A percentile compares a stretch with the other conserved stretches of the same genome.
phyloP scores from a whole-genome alignment of 2,329 filamentous ascomycete species.

The Hirsutella thompsonii region DNA sequence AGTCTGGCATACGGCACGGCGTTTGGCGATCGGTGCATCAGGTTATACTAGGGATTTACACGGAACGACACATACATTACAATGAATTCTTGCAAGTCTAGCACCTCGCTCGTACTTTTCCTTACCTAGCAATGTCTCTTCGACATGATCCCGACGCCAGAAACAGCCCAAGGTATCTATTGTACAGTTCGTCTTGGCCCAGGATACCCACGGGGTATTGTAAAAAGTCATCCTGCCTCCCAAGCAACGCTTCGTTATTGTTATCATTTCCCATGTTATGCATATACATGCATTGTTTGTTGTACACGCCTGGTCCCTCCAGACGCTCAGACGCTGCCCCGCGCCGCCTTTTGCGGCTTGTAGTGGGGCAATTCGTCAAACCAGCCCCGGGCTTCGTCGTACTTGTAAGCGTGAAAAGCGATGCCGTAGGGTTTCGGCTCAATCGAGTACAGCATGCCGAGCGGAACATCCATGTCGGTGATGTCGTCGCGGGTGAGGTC shows the following conservation, averaged over 20 bases:
- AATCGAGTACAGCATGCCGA: constrained; percentile 88
- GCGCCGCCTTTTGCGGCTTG: constrained; percentile 45
- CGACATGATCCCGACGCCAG: too few species aligned
- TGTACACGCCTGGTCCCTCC: background rate
- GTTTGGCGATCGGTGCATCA: background rate
- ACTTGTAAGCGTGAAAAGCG: constrained; percentile 90
- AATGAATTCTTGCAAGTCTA: too few species aligned
- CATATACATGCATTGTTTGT: background rate
- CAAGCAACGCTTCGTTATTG: background rate
- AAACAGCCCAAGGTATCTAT: too few species aligned
- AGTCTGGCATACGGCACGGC: background rate
- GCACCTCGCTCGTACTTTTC: too few species aligned
- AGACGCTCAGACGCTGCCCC: constrained; percentile 13
- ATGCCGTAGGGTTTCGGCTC: constrained; percentile 97
- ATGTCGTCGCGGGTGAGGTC: constrained; percentile 84
- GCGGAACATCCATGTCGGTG: constrained; percentile 82
- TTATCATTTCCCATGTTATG: background rate
- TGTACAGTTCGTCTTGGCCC: too few species aligned
- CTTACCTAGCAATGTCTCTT: too few species aligned
- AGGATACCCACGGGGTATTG: background rate
- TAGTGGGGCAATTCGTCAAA: constrained; percentile 84
- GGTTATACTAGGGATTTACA: background rate
- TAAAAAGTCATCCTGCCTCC: background rate
- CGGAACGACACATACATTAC: too few species aligned
- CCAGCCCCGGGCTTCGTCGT: constrained; percentile 64